Base-by-base conservation (phyloP, 805 yeast species). In the Metschnikowia similis region DNA sequence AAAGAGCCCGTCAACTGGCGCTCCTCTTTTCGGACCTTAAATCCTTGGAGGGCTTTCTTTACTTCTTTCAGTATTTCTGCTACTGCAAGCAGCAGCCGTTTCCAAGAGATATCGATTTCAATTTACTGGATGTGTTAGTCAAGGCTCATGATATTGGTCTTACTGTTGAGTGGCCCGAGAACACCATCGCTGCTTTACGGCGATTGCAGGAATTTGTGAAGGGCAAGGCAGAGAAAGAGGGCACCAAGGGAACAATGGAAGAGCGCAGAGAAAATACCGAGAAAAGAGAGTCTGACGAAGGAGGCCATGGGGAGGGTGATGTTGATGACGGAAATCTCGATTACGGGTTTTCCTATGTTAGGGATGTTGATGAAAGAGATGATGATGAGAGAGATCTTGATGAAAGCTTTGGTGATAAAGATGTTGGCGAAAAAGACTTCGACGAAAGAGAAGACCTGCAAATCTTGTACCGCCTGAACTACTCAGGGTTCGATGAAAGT, bases 1-100 rank as follows among this genome's bases (percentile, higher is more conserved):
- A 34, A 8, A 16, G 42, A 14, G 57, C 49, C 16, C 42, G 47
- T 9, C 21, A 16, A 9, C 16, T 41, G 28, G 41, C 48, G 11
- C 35, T 50, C 13, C 54, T 56, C 32, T 36, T 28, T 5, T 47
- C 42, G n/a, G 53, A 53, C 2, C 47, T 54, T 13, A 56, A 54
- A 27, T 44, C 58, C 9, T 53, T 64, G 6, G 59, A 55, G 16
- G 58, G 61, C 0, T 78, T 85, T 50, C 56, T 84, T 50, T 73
- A 74, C 28, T 84, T 81, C 55, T 83, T 89, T 52, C 94, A 89
- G 58, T 89, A 82, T 63, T 89, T 87, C 60, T 64, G 80, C 4
- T 78, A 75, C 63, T 77, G 84, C 31, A 89, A 89, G 58, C 64
- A 65, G 2, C 74, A 66, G 42, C 87, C 89, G 1, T 48, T 87